A percentile compares a stretch with the other conserved stretches of the same genome.
Conservation (phyloP, 257 asterid genomes). For the Coffea canephora region DNA sequence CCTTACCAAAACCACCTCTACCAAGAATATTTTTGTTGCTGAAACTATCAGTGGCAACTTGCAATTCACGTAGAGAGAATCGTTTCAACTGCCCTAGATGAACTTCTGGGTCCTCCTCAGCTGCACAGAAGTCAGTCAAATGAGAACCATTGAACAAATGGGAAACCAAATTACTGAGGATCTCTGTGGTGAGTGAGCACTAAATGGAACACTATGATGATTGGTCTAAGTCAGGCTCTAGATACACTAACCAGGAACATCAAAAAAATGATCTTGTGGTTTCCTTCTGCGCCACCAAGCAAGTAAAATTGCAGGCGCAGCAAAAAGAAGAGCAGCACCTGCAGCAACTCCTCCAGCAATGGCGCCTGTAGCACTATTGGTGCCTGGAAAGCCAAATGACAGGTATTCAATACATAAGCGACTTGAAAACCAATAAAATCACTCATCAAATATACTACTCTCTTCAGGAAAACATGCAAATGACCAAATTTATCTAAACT, state of each 20-base stretch:
- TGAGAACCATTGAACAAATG: constrained; percentile 8
- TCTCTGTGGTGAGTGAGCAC: not conserved
- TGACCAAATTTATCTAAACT: not conserved
- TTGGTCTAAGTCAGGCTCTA: not conserved
- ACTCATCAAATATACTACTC: constrained; percentile 4
- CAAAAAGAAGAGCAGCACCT: constrained; percentile 86
- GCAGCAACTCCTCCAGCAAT: constrained; percentile 95
- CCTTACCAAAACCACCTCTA: constrained; percentile 88
- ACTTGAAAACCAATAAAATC: not conserved
- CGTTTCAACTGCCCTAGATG: constrained; percentile 90
- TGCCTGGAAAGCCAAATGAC: constrained; percentile 40
- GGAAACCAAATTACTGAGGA: not conserved
- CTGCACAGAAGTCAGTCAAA: constrained; percentile 34
- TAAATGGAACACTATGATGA: not conserved
- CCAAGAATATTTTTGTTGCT: constrained; percentile 72
- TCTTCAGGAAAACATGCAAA: not conserved
- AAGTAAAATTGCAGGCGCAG: constrained; percentile 72
- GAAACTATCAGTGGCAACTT: constrained; percentile 75
- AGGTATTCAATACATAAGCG: not conserved
- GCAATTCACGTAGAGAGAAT: constrained; percentile 80
- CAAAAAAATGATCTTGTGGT: constrained; percentile 85
- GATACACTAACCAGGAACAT: constrained; percentile 78
- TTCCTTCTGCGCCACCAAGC: constrained; percentile 73
- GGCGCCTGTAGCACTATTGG: constrained; percentile 74
- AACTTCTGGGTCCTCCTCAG: constrained; percentile 95